These are phyloP conservation scores for Phytopythium litorale DNA, from an alignment of 352 stramenopile species.

Conservation along the genomic window DNA sequence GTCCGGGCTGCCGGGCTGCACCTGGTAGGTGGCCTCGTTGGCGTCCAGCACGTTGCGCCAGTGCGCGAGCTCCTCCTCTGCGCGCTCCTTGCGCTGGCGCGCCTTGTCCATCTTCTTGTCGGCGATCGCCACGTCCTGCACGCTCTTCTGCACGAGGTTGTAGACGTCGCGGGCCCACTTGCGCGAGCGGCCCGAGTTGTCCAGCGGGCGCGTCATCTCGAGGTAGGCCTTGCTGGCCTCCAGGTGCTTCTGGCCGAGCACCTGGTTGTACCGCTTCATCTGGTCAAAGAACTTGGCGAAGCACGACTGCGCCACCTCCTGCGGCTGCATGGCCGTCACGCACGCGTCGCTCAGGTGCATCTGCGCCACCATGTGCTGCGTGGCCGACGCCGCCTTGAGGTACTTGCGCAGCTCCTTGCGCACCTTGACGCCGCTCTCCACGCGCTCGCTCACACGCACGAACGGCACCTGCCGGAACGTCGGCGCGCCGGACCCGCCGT, in stretches of 20 bases:
- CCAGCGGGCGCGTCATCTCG: constrained; percentile 75
- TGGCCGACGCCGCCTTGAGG: constrained; percentile 66
- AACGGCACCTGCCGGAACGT: constrained; percentile 82
- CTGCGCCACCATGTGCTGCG: constrained; percentile 78
- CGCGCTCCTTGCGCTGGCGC: constrained; percentile 48
- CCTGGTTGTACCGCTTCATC: constrained; percentile 79
- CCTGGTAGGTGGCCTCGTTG: constrained; percentile 78
- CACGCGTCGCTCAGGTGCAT: constrained; percentile 78
- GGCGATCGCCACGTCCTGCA: constrained; percentile 59
- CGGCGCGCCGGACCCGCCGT: constrained; percentile 42
- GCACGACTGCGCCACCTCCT: constrained; percentile 78
- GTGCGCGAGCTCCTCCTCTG: constrained; percentile 65
- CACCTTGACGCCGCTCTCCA: constrained; percentile 78
- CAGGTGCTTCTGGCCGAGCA: constrained; percentile 69
- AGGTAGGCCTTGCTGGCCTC: constrained; percentile 71
- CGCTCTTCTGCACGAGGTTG: constrained; percentile 75
- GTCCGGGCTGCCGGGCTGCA: constrained; percentile 76
- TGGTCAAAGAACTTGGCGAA: constrained; percentile 76
- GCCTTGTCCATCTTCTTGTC: constrained; percentile 83
- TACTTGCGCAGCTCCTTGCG: constrained; percentile 85
- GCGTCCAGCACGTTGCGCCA: constrained; percentile 72
- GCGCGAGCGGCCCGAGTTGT: constrained; percentile 64
- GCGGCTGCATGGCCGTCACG: constrained; percentile 66
- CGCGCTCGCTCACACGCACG: constrained; percentile 68
- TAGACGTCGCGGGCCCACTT: constrained; percentile 79